Evolutionary conservation across 345 rosid species (phyloP).

Genomic region (Eucalyptus fibrosa): DNA sequence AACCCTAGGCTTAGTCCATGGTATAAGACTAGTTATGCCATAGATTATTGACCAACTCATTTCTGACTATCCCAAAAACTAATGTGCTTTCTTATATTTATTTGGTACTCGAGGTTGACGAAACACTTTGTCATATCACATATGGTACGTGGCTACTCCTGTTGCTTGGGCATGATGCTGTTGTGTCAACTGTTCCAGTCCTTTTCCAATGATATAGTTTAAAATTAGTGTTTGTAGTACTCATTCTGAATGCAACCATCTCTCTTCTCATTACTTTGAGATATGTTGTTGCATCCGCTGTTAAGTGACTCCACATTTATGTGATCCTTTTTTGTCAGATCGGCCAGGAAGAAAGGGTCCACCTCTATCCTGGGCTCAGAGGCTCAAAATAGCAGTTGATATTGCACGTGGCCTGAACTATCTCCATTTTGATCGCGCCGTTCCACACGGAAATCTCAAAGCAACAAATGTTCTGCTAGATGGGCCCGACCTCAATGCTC

Average conservation of each 20-base stretch:
- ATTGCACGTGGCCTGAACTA: slow-evolving; percentile 99
- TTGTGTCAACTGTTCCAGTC: neutral
- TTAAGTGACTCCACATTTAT: neutral
- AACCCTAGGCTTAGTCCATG: neutral
- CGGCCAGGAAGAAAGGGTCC: slow-evolving; percentile 94
- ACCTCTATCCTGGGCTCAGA: slow-evolving; percentile 68
- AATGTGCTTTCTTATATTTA: neutral
- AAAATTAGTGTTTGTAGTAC: neutral
- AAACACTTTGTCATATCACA: neutral
- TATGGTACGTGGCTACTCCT: neutral
- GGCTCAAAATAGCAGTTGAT: slow-evolving; percentile 86
- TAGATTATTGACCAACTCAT: neutral
- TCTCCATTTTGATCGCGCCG: slow-evolving; percentile 94
- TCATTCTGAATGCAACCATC: neutral
- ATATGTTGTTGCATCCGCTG: neutral
- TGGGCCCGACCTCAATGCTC: slow-evolving; percentile 88
- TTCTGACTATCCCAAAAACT: neutral
- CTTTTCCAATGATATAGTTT: neutral
- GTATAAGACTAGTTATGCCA: neutral
- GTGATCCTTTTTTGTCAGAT: slow-evolving; percentile 20
- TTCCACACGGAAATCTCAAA: slow-evolving; percentile 95
- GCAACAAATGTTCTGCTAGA: slow-evolving; percentile 77
- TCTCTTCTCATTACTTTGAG: neutral
- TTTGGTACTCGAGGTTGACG: neutral
- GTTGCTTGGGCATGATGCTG: neutral